Base-by-base conservation (phyloP, 768 basidiomycete species). In the Phlegmacium glaucopus region DNA sequence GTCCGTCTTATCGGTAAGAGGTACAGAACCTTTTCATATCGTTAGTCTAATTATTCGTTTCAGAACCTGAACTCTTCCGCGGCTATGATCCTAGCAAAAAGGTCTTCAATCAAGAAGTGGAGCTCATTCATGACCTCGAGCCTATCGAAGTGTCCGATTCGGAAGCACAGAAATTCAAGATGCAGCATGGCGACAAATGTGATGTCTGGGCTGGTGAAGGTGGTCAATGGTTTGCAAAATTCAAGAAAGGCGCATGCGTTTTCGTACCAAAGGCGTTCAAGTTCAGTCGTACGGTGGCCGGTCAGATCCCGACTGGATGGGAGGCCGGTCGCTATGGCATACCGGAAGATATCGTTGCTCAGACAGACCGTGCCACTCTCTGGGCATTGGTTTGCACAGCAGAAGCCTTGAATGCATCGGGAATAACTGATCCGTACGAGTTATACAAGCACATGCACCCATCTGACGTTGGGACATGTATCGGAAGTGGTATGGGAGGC, bases 401-500 rank as follows among this genome's bases (percentile, higher is more conserved):
- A 11, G 96, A 99, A 66, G 94, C 95, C 16, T 83, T 99, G 59
- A 92, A 94, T 63, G 87, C 86, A 77, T 95, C 96, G 13, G 95
- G 96, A 57, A 87, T 99, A 67, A 95, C 91, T 17, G 96, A 99
- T 63, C 93, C 96, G 6, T 99, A 98, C 62, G 96, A 98, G 66
- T 74, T 99, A 2, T 99, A 98, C 77, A 84, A 98, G 69, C 79
- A 95, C 62, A 79, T 99, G 59, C 96, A 99, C 66, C 95, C 96
- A 2, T 91, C 93, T 2, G 94, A 98, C 60, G 88, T 98, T 50
- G 96, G 96, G 49, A 91, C 94, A 3, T 82, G 86, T 47, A 72
- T 99, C 50, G 96, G 96, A 47, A 93, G 91, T 59, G 96, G 96
- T 56, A 98, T 99, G 95, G 96, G 96, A 58, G 96, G 96, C 60